Base-by-base conservation (phyloP, 371 early-diverging fungal genomes). In the Syncephalastrum contaminatum region DNA sequence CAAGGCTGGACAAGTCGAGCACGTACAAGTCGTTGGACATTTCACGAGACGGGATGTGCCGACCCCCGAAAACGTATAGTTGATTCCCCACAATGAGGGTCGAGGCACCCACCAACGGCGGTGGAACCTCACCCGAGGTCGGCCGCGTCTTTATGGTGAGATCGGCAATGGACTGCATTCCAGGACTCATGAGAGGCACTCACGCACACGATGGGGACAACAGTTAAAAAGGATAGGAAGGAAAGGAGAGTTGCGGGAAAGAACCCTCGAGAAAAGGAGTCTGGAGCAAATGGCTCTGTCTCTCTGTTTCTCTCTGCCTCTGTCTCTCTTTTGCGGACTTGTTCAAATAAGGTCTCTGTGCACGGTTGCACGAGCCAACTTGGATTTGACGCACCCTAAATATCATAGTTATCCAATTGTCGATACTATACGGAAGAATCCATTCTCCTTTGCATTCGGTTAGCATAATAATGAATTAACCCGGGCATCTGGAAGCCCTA, bases 61-160 rank as follows among this genome's bases (percentile, higher is more conserved):
- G 77, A 15, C 90, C 90, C 47, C 88, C 90, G 70, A 90, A 89
- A 16, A 88, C 80, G 59, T 86, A 89, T 2, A 87, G 58, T 1
- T 60, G 59, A 42, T 83, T 80, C 25, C 72, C 73, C 27, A 82
- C 75, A 15, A 87, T 78, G 27, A 84, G 80, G 7, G 79, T 75
- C 0, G 90, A 82, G 16, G 86, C 83, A 19, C 90, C 90, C 19
- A 88, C 86, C 13, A 88, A 64, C 3, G 89, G 86, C 7, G 90
- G 90, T 4, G 90, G 90, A 20, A 72, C 64, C 24, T 75, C 71
- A 15, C 79, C 79, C 1, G 78, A 80, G 44, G 90, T 90, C 59
- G 80, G 74, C 43, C 76, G 76, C 24, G 81, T 83, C 59, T 84
- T 81, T 19, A 88, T 85, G 12, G 85, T 88, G 60, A 88, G 71